Conservation (phyloP, 176 grass and related monocot species). For the Pharus latifolius region DNA sequence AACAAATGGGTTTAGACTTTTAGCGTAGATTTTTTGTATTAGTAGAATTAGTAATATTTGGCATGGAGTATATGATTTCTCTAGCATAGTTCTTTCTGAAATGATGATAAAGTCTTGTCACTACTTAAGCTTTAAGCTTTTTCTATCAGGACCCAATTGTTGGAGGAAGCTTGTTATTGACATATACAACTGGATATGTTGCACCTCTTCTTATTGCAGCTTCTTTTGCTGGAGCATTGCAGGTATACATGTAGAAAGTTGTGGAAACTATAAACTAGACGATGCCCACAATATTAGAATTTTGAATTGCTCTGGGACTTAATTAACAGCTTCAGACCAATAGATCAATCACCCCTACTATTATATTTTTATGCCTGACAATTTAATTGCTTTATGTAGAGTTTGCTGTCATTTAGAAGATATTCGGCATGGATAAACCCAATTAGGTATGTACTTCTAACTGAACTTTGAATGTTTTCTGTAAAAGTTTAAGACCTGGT, state of each 20-base stretch:
- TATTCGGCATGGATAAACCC: slow-evolving; percentile 95
- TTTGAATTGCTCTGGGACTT: background rate
- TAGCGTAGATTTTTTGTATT: background rate
- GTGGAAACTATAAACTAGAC: background rate
- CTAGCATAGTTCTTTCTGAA: background rate
- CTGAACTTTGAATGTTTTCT: background rate
- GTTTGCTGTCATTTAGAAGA: slow-evolving; percentile 80
- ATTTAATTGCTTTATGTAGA: slow-evolving; percentile 36
- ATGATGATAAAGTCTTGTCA: background rate
- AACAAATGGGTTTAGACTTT: background rate
- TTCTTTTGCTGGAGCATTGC: slow-evolving; percentile 93
- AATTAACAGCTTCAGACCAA: background rate
- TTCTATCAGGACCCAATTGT: slow-evolving; percentile 69
- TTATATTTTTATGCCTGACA: slow-evolving; percentile 17
- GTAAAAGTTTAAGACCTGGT: background rate
- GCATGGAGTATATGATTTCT: background rate
- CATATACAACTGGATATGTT: slow-evolving; percentile 92
- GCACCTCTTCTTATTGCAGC: slow-evolving; percentile 94
- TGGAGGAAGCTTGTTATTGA: slow-evolving; percentile 83
- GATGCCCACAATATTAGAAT: background rate
- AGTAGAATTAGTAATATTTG: slow-evolving; percentile 16
- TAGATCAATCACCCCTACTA: background rate
- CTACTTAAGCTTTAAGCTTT: slow-evolving; percentile 3
- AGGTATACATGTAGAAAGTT: slow-evolving; percentile 31
- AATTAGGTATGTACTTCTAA: slow-evolving; percentile 57